Evolutionary conservation across 345 rosid species (phyloP), one percentile per base, ranked within the genome.

Genomic region (Lepidium aucheri): DNA sequence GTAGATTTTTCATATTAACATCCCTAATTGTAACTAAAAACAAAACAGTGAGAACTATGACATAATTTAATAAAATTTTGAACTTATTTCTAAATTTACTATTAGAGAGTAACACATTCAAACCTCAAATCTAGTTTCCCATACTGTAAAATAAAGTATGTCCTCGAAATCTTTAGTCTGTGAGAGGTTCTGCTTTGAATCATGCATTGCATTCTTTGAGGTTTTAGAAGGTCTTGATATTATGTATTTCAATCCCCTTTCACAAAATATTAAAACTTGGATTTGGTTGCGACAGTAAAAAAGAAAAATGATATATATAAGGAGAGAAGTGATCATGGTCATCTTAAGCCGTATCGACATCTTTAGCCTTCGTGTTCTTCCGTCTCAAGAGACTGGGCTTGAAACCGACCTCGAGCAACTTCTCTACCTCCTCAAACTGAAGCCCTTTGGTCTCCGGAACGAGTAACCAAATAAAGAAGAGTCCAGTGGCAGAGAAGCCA

Each of bases 361-460:
- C 61, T 65, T 74, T 30, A 20, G 24, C 61, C 41, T 76, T 43
- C 49, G 73, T 43, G 39, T 39, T 59, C 56, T 39, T 13, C 10
- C 35, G 35, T 46, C 66, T 54, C 65, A 76, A 69, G 15, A 76
- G 24, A 41, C 72, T 65, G 0, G 95, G 95, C 51, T 20, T 77
- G 74, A 63, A 92, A 1, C 98, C 97, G 6, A 6, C 62, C 7
- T 79, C 65, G 3, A 87, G 78, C 85, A 89, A 52, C 79, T 75
- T 80, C 80, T 89, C 95, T 0, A 89, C 84, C 69, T 92, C 95
- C 72, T 89, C 97, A 13, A 92, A 78, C 34, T 79, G 84, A 36
- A 87, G 74, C 6, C 97, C 97, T 77, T 89, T 92, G 18, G 95
- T 92, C 63, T 89, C 97, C 0, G 97, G 95, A 5, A 89, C 97